Evolutionary conservation across 2,329 filamentous ascomycete genomes (phyloP).

Genomic region (Pseudogymnoascus sp.): DNA sequence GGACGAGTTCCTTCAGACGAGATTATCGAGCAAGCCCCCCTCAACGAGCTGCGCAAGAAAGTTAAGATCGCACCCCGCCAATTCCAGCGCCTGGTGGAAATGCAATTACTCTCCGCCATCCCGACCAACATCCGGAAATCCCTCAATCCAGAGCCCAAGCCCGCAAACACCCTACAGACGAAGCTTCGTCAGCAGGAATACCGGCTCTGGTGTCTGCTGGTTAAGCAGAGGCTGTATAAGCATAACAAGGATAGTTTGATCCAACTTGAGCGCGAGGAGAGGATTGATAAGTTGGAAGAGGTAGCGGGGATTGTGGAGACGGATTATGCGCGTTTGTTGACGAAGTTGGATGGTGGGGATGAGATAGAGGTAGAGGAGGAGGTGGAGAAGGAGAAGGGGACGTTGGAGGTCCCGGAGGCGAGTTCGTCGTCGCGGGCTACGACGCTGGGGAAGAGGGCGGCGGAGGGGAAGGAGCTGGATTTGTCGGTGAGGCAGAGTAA

Average conservation of each 20-base stretch:
- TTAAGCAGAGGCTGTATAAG: slow-evolving; percentile 68
- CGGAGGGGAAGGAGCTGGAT: slow-evolving; percentile 31
- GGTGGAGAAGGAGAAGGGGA: slow-evolving; percentile 31
- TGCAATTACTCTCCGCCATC: slow-evolving; percentile 59
- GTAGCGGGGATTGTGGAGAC: slow-evolving; percentile 59
- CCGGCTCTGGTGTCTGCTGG: slow-evolving; percentile 62
- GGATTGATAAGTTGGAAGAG: slow-evolving; percentile 63
- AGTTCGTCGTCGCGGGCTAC: slow-evolving; percentile 32
- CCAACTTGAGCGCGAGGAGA: slow-evolving; percentile 59
- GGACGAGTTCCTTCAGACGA: slow-evolving; percentile 39
- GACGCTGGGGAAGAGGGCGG: slow-evolving; percentile 30
- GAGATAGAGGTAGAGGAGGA: slow-evolving; percentile 32
- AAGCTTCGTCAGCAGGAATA: slow-evolving; percentile 53
- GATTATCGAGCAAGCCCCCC: slow-evolving; percentile 48
- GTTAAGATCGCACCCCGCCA: slow-evolving; percentile 70
- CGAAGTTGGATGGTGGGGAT: slow-evolving; percentile 1
- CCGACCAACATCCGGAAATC: slow-evolving; percentile 47
- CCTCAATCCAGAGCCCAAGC: slow-evolving; percentile 32
- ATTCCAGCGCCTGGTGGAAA: slow-evolving; percentile 65
- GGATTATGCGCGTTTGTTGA: slow-evolving; percentile 61
- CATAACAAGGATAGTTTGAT: slow-evolving; percentile 65
- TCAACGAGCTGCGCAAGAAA: slow-evolving; percentile 48
- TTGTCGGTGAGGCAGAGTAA: slow-evolving; percentile 4
- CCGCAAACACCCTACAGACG: slow-evolving; percentile 34
- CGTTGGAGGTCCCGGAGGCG: slow-evolving; percentile 38